A percentile compares a stretch with the other conserved stretches of the same genome.
These are phyloP conservation scores for Albizia julibrissin DNA, from an alignment of 306 rosid species.

Conservation along the genomic window DNA sequence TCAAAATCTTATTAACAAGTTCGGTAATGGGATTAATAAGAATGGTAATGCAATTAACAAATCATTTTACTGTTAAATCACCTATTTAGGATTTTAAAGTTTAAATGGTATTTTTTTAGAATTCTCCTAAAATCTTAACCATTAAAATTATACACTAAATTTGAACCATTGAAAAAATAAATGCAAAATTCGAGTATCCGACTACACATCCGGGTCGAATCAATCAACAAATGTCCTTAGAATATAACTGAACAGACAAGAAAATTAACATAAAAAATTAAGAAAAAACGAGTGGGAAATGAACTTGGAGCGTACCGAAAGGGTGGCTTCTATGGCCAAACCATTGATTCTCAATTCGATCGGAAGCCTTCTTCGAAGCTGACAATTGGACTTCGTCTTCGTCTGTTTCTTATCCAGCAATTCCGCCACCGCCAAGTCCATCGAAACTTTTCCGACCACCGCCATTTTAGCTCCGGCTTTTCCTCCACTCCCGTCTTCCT, in stretches of 20 bases:
- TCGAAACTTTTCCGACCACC: conserved; percentile 54
- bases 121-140: neutral
- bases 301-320: conserved; percentile 48
- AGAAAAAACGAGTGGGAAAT: neutral
- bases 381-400: conserved; percentile 32
- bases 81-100: too few relatives aligned
- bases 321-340: conserved; percentile 48
- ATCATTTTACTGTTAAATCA: too few relatives aligned
- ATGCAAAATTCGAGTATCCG: neutral
- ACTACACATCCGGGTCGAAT: neutral
- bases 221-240: neutral
- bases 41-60: too few relatives aligned
- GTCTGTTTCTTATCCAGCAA: conserved; percentile 24
- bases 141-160: neutral
- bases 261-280: neutral
- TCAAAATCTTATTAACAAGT: too few relatives aligned
- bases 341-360: conserved; percentile 53
- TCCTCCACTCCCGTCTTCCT: conserved; percentile 42
- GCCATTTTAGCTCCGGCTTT: conserved; percentile 33
- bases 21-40: too few relatives aligned
- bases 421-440: conserved; percentile 48
- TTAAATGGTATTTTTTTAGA: too few relatives aligned
- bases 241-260: neutral
- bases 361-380: conserved; percentile 50
- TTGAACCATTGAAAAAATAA: neutral